These are phyloP conservation scores for Colletotrichum agaves DNA, from an alignment of 2,329 filamentous ascomycete genomes.

Conservation along the genomic window DNA sequence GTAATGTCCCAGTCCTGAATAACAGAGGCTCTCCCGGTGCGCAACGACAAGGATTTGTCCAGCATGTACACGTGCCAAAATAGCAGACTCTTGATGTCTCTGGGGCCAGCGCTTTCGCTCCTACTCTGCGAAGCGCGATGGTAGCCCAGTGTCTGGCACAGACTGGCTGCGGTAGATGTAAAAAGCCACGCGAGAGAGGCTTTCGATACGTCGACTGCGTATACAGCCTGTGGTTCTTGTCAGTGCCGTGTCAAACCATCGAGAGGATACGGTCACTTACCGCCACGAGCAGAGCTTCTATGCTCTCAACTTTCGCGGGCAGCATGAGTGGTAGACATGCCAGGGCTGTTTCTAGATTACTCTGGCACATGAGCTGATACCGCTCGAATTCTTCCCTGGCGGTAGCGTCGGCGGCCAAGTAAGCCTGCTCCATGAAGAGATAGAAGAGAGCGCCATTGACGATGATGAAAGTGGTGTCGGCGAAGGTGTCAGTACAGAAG, in stretches of 20 bases:
- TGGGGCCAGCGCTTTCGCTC: conserved; percentile 44
- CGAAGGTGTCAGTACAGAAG: conserved; percentile 62
- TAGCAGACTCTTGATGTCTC: conserved; percentile 52
- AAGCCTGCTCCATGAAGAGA: conserved; percentile 59
- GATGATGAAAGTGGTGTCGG: conserved; percentile 61
- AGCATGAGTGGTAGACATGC: conserved; percentile 66
- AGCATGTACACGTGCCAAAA: conserved; percentile 66
- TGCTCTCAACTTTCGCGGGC: conserved; percentile 63
- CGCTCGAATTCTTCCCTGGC: conserved; percentile 49
- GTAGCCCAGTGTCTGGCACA: conserved; percentile 72
- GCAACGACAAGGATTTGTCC: conserved; percentile 65
- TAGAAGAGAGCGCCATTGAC: conserved; percentile 62
- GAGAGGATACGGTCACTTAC: conserved; percentile 50
- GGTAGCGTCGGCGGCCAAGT: conserved; percentile 47
- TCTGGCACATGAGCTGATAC: conserved; percentile 54
- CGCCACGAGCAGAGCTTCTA: conserved; percentile 68
- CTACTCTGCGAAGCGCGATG: conserved; percentile 57
- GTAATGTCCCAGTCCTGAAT: conserved; percentile 70
- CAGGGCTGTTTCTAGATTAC: conserved; percentile 62
- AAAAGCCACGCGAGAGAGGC: conserved; percentile 74
- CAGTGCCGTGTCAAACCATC: not conserved
- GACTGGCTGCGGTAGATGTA: conserved; percentile 65
- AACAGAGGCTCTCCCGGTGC: conserved; percentile 63
- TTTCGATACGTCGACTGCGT: conserved; percentile 70
- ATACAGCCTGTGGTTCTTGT: conserved; percentile 58